phyloP scores from a whole-genome alignment of 164 flowering plant species.

The Aristolochia californica region DNA sequence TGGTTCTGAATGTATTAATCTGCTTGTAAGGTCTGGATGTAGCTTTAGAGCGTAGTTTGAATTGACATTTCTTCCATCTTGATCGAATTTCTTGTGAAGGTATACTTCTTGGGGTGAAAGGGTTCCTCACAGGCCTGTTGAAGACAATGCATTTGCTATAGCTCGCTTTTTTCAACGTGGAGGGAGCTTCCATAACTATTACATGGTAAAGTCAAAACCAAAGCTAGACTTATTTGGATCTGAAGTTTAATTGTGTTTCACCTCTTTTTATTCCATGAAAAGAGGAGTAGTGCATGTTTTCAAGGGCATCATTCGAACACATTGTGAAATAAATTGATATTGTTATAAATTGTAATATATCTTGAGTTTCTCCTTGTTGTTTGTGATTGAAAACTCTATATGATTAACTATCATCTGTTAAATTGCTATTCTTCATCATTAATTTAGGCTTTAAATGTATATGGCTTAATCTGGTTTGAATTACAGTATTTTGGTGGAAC shows the following conservation, averaged over 20 bases:
- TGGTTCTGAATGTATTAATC: no score
- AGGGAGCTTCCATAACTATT: constrained; percentile 84
- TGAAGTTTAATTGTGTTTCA: background rate
- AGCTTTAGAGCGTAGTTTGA: no score
- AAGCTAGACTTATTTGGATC: background rate
- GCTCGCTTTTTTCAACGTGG: constrained; percentile 94
- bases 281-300: background rate
- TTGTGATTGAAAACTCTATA: background rate
- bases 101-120: constrained; percentile 73
- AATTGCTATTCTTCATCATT: no score
- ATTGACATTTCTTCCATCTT: no score
- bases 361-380: background rate
- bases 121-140: constrained; percentile 79
- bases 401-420: no score
- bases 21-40: no score
- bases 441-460: no score
- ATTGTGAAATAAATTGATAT: background rate
- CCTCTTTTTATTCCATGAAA: background rate
- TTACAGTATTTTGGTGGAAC: constrained; percentile 92
- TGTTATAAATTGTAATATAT: background rate
- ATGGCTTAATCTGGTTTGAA: background rate
- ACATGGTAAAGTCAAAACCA: constrained; percentile 48
- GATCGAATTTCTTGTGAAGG: constrained; percentile 28
- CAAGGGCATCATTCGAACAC: background rate
- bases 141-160: constrained; percentile 89